Evolutionary conservation across 768 basidiomycete genomes (phyloP).

Genomic region (Rhizopogon vesiculosus): DNA sequence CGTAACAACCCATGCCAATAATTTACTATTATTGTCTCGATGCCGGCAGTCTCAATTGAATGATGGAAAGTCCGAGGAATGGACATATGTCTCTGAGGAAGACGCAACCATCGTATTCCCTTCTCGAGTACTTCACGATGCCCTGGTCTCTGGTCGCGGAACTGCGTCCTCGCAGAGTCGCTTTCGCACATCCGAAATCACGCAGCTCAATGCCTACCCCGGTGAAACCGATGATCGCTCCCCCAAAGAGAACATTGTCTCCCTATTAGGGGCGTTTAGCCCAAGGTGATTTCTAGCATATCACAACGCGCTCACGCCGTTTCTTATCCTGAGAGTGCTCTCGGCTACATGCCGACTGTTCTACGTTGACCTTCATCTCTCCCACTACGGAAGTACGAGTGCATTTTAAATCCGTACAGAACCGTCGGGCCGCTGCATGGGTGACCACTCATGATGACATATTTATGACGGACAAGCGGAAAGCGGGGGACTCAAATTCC

Average conservation of each 20-base stretch:
- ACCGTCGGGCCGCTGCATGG: not conserved
- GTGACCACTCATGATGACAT: not conserved
- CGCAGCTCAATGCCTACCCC: not conserved
- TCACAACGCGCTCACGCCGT: not conserved
- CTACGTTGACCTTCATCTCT: not conserved
- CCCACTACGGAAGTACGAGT: not conserved
- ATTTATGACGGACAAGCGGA: not conserved
- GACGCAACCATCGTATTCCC: conserved; percentile 89
- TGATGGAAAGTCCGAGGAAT: conserved; percentile 40
- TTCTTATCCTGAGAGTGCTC: not conserved
- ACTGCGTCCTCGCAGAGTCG: conserved; percentile 69
- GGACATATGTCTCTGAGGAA: conserved; percentile 88
- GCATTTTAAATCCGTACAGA: not conserved
- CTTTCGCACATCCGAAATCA: not conserved
- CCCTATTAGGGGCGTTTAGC: conserved; percentile 13
- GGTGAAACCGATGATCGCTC: conserved; percentile 22
- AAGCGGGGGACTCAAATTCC: not conserved
- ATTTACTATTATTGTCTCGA: not conserved
- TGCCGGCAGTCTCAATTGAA: not conserved
- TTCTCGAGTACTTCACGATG: conserved; percentile 55
- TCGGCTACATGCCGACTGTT: too few species aligned
- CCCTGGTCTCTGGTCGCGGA: conserved; percentile 56
- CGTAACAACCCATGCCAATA: not conserved
- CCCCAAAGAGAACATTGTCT: conserved; percentile 64
- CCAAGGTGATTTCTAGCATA: not conserved